A percentile compares a stretch with the other conserved stretches of the same genome.
Conservation (phyloP, 2,329 filamentous ascomycete species). For the Aspergillus cejpii region DNA sequence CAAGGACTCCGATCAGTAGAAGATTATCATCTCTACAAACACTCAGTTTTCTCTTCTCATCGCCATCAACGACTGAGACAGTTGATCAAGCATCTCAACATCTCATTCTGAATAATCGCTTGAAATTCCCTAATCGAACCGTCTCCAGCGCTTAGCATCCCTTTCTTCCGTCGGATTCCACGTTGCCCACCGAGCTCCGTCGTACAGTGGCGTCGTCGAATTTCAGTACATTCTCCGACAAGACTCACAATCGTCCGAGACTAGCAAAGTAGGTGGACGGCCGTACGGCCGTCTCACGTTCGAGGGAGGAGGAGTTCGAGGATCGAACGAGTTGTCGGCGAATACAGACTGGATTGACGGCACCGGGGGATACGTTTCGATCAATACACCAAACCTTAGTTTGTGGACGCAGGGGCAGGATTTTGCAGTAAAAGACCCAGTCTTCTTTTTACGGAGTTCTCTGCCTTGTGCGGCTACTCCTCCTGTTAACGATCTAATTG, state of each 20-base stretch:
- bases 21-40: too few species aligned
- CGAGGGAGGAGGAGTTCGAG: conserved; percentile 27
- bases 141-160: neutral
- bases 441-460: too few species aligned
- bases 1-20: too few species aligned
- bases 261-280: conserved; percentile 29
- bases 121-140: neutral
- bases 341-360: conserved; percentile 1
- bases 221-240: conserved; percentile 11
- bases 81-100: neutral
- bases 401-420: too few species aligned
- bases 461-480: too few species aligned
- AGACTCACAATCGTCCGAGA: conserved; percentile 10
- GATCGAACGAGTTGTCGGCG: conserved; percentile 10
- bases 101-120: neutral
- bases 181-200: neutral
- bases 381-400: neutral
- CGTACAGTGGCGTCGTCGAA: neutral
- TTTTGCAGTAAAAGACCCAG: too few species aligned
- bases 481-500: too few species aligned
- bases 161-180: neutral
- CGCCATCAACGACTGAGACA: too few species aligned
- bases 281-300: conserved; percentile 33
- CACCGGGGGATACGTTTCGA: neutral
- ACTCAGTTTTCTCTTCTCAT: too few species aligned